Evolutionary conservation across 176 grass and related monocot species (phyloP), one percentile per base, ranked within the genome.

Genomic region (Pontederia paniculata): DNA sequence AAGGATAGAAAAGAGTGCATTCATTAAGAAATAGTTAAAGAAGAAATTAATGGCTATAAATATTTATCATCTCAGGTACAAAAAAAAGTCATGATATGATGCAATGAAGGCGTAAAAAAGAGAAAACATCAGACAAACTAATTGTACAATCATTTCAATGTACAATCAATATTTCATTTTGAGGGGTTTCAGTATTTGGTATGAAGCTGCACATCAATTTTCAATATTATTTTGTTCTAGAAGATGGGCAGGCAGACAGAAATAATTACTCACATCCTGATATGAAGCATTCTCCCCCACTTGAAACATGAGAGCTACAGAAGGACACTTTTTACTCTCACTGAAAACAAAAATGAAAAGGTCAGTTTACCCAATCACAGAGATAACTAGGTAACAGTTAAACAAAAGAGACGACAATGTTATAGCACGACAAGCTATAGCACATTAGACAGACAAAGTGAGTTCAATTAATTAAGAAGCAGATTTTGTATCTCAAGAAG

Each of bases 301-400:
- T 98, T 90, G 86, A 80, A 98, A 98, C 93, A 98, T 98, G 69
- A 98, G 86, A 91, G 93, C 86, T 65, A 91, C 86, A 68, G 86
- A 98, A 69, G 93, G 93, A 55, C 93, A 98, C 57, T 84, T 70
- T 0, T 42, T 58, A 60, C 23, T 77, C 65, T 88, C 66, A 9
- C 93, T 98, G 77, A 53, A 78, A 23, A 57, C 42, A 42, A 88
- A 69, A 52, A 18, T 31, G 63, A 81, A 50, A 51, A 57, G 48
- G 12, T 11, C 61, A 64, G 9, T 5, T 47, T 12, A 11, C 48
- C 19, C 43, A 16, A 48, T 48, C n/a, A 21, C 25, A 48, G 22
- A 56, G 62, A 63, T 17, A n/a, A n/a, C n/a, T n/a, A n/a, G n/a
- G n/a, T n/a, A n/a, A n/a, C n/a, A n/a, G n/a, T n/a, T n/a, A n/a